These are phyloP conservation scores for Periconia sp. DNA, from an alignment of 2,329 filamentous ascomycete species.

Conservation along the genomic window DNA sequence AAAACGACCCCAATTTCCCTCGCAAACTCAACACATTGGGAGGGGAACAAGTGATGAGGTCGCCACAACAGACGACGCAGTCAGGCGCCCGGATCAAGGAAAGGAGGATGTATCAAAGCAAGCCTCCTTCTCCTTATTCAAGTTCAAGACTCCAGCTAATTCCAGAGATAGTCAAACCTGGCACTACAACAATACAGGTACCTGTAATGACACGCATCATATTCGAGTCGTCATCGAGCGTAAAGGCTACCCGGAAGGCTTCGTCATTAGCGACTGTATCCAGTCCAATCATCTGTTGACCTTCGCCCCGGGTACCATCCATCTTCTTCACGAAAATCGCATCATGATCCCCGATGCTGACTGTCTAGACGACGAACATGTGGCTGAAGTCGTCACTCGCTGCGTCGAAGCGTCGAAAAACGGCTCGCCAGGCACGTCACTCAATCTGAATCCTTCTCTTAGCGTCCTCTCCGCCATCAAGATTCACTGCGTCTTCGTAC, in stretches of 20 bases:
- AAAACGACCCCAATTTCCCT: no score
- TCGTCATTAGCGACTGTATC: constrained; percentile 5
- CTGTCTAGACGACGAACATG: constrained; percentile 4
- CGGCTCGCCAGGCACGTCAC: neutral
- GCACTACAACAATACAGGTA: neutral
- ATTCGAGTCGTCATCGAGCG: constrained; percentile 7
- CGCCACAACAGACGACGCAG: neutral
- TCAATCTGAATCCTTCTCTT: neutral
- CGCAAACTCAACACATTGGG: neutral
- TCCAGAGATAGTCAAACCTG: constrained; percentile 1
- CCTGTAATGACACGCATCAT: neutral
- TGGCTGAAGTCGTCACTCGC: constrained; percentile 1
- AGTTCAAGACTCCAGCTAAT: neutral
- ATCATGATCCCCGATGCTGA: constrained; percentile 1
- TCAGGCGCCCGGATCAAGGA: neutral
- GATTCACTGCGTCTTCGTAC: constrained; percentile 7
- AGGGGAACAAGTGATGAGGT: neutral
- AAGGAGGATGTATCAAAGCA: neutral
- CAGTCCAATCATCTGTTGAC: constrained; percentile 2
- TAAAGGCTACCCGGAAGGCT: constrained; percentile 3
- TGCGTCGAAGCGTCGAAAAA: constrained; percentile 3
- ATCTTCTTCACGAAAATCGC: neutral
- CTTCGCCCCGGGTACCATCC: neutral
- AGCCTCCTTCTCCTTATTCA: constrained; percentile 2
- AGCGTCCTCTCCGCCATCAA: constrained; percentile 3